A percentile compares a stretch with the other conserved stretches of the same genome.
These are phyloP conservation scores for Triticum turgidum DNA, from an alignment of 176 grass and related monocot genomes.

Conservation along the genomic window DNA sequence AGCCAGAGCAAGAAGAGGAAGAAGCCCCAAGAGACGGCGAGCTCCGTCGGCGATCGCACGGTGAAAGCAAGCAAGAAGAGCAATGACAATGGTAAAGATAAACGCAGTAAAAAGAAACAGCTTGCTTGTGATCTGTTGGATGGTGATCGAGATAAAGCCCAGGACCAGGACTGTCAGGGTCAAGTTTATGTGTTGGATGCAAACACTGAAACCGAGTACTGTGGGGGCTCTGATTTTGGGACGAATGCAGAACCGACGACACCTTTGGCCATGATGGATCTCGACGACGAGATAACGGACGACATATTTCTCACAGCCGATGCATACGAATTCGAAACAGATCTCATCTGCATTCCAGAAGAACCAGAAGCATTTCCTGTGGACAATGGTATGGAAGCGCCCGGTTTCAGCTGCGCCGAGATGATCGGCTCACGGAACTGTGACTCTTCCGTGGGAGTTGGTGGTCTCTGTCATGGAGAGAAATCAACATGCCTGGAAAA, in stretches of 20 bases:
- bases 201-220: not conserved
- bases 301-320: constrained; percentile 48
- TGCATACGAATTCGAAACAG: constrained; percentile 34
- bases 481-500: not conserved
- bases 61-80: not conserved
- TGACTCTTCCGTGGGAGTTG: not conserved
- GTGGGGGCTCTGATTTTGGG: not conserved
- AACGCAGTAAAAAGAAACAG: constrained; percentile 13
- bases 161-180: not conserved
- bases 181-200: not conserved
- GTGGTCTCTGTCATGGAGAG: not conserved
- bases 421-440: not conserved
- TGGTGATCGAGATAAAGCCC: not conserved
- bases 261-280: constrained; percentile 38
- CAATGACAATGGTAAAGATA: not conserved
- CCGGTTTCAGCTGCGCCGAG: not conserved
- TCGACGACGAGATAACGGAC: constrained; percentile 27
- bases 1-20: constrained; percentile 53
- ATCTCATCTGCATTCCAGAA: not conserved
- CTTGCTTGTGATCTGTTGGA: not conserved
- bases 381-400: not conserved
- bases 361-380: not conserved
- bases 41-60: not conserved
- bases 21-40: constrained; percentile 14
- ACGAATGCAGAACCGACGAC: not conserved